These are phyloP conservation scores for Hemerocallis citrina DNA, from an alignment of 106 monocot species.

Conservation along the genomic window DNA sequence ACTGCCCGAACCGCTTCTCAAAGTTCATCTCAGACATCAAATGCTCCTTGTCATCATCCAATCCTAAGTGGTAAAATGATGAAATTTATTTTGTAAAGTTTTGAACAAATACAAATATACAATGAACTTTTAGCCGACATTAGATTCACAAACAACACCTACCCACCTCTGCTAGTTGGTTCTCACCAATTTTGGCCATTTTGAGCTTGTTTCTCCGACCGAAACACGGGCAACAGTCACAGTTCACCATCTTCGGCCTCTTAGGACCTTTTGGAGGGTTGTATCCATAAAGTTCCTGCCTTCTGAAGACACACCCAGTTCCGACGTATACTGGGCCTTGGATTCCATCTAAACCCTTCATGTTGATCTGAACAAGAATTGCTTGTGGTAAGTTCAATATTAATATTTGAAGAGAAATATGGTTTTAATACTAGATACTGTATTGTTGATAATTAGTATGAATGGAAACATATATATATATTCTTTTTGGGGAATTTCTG, in stretches of 20 bases:
- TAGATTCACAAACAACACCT: background rate
- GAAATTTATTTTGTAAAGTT: background rate
- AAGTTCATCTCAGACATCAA: slow-evolving; percentile 88
- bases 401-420: no score
- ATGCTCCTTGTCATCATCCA: slow-evolving; percentile 67
- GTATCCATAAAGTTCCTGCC: slow-evolving; percentile 87
- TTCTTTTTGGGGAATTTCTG: no score
- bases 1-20: slow-evolving; percentile 92
- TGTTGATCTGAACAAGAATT: slow-evolving; percentile 67
- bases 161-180: slow-evolving; percentile 25
- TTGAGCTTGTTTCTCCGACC: slow-evolving; percentile 68
- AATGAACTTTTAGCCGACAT: no score
- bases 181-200: slow-evolving; percentile 12
- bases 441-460: no score
- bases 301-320: slow-evolving; percentile 86
- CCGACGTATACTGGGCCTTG: slow-evolving; percentile 98
- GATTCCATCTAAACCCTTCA: slow-evolving; percentile 96
- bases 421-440: no score
- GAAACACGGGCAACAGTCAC: slow-evolving; percentile 94
- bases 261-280: slow-evolving; percentile 85
- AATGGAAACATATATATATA: no score
- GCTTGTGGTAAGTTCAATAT: background rate
- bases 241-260: slow-evolving; percentile 89
- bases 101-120: no score
- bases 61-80: slow-evolving; percentile 17